phyloP scores from a whole-genome alignment of 805 yeast genomes.

The Crinitomyces ghanaensis region DNA sequence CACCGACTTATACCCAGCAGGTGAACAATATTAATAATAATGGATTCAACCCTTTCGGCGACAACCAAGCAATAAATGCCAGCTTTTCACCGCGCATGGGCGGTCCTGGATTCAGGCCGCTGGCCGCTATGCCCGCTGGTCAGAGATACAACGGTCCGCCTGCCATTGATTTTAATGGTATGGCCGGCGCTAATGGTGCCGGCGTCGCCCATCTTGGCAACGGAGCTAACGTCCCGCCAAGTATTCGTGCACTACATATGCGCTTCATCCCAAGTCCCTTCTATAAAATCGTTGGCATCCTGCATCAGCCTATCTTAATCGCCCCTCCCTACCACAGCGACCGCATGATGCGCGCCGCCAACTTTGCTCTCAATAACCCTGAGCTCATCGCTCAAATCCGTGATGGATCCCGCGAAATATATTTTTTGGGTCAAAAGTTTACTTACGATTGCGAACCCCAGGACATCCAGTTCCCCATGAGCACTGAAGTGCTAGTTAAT shows the following conservation, averaged over 20 bases:
- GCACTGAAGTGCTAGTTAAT: constrained; percentile 58
- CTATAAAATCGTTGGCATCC: constrained; percentile 11
- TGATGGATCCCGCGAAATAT: constrained; percentile 32
- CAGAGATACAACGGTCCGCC: neutral
- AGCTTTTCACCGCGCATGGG: neutral
- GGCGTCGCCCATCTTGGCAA: too few relatives aligned
- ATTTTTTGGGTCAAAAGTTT: constrained; percentile 37
- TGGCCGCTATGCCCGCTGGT: neutral
- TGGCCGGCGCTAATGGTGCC: too few relatives aligned
- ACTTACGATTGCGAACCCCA: constrained; percentile 7
- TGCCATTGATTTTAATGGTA: constrained; percentile 13
- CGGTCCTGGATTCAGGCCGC: neutral
- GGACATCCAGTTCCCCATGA: constrained; percentile 54
- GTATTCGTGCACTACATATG: neutral
- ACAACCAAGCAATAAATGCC: neutral
- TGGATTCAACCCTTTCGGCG: neutral
- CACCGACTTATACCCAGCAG: neutral
- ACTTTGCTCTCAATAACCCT: constrained; percentile 32
- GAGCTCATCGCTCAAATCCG: constrained; percentile 33
- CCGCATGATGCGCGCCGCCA: constrained; percentile 4
- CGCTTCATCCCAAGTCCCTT: constrained; percentile 21
- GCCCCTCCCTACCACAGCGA: constrained; percentile 7
- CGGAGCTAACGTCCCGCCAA: constrained; percentile 15
- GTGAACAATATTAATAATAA: constrained; percentile 1
- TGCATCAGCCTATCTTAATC: constrained; percentile 16